Conservation (phyloP, 1,284 basidiomycete genomes). For the Moniliophthora roreri region DNA sequence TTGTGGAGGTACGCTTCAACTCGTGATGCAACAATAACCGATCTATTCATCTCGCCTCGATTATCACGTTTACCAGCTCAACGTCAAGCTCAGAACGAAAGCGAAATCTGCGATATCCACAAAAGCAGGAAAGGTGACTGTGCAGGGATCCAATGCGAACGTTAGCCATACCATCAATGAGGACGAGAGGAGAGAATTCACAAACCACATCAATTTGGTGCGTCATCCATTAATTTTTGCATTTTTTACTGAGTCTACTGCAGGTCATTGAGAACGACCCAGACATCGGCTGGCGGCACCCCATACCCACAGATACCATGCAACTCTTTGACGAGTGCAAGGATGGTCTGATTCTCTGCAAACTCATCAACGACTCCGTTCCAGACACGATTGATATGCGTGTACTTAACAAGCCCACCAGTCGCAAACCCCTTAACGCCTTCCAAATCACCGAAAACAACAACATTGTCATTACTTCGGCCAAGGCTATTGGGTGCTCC, state of each 20-base stretch:
- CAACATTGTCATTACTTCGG: constrained; percentile 98
- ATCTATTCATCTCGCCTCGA: constrained; percentile 19
- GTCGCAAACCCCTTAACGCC: constrained; percentile 81
- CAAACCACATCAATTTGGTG: constrained; percentile 95
- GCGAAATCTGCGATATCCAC: constrained; percentile 60
- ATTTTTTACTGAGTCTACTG: constrained; percentile 9
- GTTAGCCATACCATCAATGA: constrained; percentile 98
- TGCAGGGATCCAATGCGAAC: constrained; percentile 94
- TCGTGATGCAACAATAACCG: constrained; percentile 16
- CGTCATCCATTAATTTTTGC: constrained; percentile 12
- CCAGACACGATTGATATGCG: constrained; percentile 99
- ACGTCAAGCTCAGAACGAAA: constrained; percentile 76
- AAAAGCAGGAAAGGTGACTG: constrained; percentile 89
- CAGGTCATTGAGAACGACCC: constrained; percentile 90
- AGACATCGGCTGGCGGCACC: constrained; percentile 82
- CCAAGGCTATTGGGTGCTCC: constrained; percentile 97
- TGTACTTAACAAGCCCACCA: constrained; percentile 88
- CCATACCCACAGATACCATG: constrained; percentile 98
- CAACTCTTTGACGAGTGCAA: constrained; percentile 97
- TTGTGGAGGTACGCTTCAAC: constrained; percentile 77
- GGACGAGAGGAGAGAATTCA: constrained; percentile 95
- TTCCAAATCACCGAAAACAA: constrained; percentile 99
- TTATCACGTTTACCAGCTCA: constrained; percentile 60
- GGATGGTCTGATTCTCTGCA: constrained; percentile 95
- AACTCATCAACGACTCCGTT: constrained; percentile 99